Evolutionary conservation across 345 rosid genomes (phyloP).

Genomic region (Kernera saxatilis): DNA sequence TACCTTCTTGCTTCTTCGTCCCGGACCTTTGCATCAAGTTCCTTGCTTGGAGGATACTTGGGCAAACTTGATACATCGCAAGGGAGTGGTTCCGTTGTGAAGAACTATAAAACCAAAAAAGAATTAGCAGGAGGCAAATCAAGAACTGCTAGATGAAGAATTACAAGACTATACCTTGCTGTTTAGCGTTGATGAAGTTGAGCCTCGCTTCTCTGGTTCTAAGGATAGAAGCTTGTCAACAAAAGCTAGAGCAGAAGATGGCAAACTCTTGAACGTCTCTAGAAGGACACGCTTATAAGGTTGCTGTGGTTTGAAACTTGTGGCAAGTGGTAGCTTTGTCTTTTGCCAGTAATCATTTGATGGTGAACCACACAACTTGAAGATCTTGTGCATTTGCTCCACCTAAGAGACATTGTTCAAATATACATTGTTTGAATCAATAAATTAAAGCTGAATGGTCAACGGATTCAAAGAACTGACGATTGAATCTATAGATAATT

Average conservation of each 20-base stretch:
- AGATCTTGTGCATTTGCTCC: constrained; percentile 96
- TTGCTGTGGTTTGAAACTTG: constrained; percentile 84
- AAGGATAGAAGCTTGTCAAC: constrained; percentile 83
- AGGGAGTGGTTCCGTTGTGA: constrained; percentile 55
- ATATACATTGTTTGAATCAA: not conserved
- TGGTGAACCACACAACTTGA: constrained; percentile 97
- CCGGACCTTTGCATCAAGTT: constrained; percentile 58
- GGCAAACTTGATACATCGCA: constrained; percentile 62
- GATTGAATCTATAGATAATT: not conserved
- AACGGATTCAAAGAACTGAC: not conserved
- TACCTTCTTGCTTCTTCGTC: constrained; percentile 61
- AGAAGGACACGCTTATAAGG: constrained; percentile 77
- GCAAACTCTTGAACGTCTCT: constrained; percentile 86
- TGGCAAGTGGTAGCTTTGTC: constrained; percentile 83
- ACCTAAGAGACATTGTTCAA: constrained; percentile 40
- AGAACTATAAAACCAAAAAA: constrained; percentile 42
- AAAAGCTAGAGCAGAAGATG: constrained; percentile 65
- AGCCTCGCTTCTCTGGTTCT: constrained; percentile 61
- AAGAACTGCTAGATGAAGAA: not conserved
- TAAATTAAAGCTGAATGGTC: not conserved
- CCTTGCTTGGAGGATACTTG: constrained; percentile 77
- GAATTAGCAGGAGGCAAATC: not conserved
- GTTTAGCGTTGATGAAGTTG: constrained; percentile 46
- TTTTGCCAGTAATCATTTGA: constrained; percentile 86
- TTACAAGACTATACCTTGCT: constrained; percentile 44